phyloP scores from a whole-genome alignment of 1,284 basidiomycete genomes.

The Naganishia liquefaciens region DNA sequence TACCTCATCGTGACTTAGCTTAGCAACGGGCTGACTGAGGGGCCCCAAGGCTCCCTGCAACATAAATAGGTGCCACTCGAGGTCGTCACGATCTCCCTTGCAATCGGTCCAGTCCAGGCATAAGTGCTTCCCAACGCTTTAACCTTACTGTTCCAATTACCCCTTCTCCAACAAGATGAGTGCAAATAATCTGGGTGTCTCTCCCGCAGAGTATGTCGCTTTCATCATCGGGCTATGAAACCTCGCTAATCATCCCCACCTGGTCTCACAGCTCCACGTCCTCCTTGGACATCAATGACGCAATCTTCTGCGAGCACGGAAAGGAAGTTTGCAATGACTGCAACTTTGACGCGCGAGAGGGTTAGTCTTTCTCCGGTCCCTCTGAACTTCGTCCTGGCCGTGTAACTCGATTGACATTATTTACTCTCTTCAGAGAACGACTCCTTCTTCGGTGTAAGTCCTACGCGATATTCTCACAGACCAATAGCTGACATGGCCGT shows the following conservation, averaged over 20 bases:
- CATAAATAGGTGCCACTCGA: background rate
- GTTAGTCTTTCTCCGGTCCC: constrained; percentile 33
- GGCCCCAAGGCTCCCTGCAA: no score
- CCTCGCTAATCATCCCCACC: no score
- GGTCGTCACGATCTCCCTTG: background rate
- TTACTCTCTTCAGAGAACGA: constrained; percentile 47
- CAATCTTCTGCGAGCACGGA: constrained; percentile 55
- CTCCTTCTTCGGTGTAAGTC: constrained; percentile 49
- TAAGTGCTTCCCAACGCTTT: background rate
- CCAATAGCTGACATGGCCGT: background rate
- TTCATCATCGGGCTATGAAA: background rate
- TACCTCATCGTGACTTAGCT: no score
- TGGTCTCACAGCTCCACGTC: constrained; percentile 33
- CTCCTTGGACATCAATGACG: constrained; percentile 54
- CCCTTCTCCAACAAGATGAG: constrained; percentile 7
- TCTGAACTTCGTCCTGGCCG: no score
- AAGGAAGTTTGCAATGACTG: constrained; percentile 53
- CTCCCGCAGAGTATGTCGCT: constrained; percentile 21
- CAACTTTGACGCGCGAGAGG: constrained; percentile 50
- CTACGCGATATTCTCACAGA: background rate
- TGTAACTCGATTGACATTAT: background rate
- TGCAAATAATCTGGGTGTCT: constrained; percentile 13
- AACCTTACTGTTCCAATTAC: background rate
- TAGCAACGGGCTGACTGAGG: no score
- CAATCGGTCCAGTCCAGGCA: background rate